A percentile compares a stretch with the other conserved stretches of the same genome.
These are phyloP conservation scores for Spinacia oleracea DNA, from an alignment of 179 eudicot genomes.

Conservation along the genomic window DNA sequence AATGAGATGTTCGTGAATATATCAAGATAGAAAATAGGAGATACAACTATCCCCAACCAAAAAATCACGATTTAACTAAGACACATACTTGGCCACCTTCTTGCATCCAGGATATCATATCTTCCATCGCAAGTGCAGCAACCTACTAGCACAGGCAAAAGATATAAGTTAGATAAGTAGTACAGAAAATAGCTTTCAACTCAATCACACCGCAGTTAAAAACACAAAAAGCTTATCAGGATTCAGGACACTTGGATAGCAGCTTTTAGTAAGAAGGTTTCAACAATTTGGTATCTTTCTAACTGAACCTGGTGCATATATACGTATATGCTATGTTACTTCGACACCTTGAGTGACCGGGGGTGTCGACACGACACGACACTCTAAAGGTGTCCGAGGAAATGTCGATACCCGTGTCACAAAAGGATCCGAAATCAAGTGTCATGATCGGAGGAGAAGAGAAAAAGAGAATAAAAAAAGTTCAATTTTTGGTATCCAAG, in stretches of 20 bases:
- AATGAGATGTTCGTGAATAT: constrained; percentile 22
- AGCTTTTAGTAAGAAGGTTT: neutral
- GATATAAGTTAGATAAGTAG: constrained; percentile 14
- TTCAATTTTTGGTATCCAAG: too few relatives aligned
- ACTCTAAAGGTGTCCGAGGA: too few relatives aligned
- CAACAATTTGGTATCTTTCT: neutral
- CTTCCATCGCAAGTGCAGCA: constrained; percentile 99
- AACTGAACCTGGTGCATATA: neutral
- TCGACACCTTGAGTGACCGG: too few relatives aligned
- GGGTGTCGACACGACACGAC: too few relatives aligned
- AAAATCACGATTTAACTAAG: constrained; percentile 8
- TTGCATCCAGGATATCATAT: constrained; percentile 99
- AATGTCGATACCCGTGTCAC: too few relatives aligned
- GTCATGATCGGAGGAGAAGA: too few relatives aligned
- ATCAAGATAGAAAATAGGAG: constrained; percentile 10
- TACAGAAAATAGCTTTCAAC: neutral
- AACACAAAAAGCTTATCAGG: neutral
- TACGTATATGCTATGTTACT: neutral
- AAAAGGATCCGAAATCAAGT: too few relatives aligned
- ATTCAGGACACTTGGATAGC: neutral
- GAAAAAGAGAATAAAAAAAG: too few relatives aligned
- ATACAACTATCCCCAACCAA: constrained; percentile 16
- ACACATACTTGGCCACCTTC: constrained; percentile 97
- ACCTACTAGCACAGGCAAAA: constrained; percentile 65
- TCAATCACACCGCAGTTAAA: neutral